Evolutionary conservation across 768 basidiomycete genomes (phyloP).

Genomic region (Lentinula boryana): DNA sequence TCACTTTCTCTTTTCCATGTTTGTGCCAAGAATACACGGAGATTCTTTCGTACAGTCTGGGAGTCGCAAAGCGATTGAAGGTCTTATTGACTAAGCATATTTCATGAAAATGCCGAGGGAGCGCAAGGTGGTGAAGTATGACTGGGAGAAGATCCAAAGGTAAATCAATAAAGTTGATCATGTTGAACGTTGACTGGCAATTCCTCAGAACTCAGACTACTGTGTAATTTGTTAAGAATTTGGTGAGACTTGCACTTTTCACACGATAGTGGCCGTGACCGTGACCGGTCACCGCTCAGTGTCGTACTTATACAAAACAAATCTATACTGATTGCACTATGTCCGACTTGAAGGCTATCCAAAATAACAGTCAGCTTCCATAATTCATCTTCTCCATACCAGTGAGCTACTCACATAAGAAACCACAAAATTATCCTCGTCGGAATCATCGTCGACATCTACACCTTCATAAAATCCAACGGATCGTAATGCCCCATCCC

Average conservation of each 20-base stretch:
- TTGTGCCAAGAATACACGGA: slow-evolving; percentile 70
- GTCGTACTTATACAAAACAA: too few species aligned
- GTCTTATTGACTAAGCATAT: slow-evolving; percentile 52
- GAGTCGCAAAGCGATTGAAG: slow-evolving; percentile 46
- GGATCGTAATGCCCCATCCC: neutral
- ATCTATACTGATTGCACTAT: neutral
- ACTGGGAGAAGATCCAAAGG: slow-evolving; percentile 61
- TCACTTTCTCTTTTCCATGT: slow-evolving; percentile 55
- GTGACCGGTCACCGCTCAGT: too few species aligned
- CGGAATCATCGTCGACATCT: neutral
- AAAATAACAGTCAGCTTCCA: neutral
- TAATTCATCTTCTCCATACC: neutral
- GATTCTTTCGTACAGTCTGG: slow-evolving; percentile 50
- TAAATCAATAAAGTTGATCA: slow-evolving; percentile 31
- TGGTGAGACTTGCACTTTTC: too few species aligned
- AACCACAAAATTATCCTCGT: neutral
- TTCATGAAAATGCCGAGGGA: slow-evolving; percentile 43
- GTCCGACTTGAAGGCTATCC: neutral
- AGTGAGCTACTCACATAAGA: neutral
- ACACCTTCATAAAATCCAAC: neutral
- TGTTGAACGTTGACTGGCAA: neutral
- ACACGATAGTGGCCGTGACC: too few species aligned
- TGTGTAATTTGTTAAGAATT: too few species aligned
- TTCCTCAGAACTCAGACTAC: too few species aligned
- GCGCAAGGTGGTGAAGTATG: slow-evolving; percentile 45